A percentile compares a stretch with the other conserved stretches of the same genome.
Conservation (phyloP, 495 filamentous ascomycete genomes). For the Penicillium silybi region DNA sequence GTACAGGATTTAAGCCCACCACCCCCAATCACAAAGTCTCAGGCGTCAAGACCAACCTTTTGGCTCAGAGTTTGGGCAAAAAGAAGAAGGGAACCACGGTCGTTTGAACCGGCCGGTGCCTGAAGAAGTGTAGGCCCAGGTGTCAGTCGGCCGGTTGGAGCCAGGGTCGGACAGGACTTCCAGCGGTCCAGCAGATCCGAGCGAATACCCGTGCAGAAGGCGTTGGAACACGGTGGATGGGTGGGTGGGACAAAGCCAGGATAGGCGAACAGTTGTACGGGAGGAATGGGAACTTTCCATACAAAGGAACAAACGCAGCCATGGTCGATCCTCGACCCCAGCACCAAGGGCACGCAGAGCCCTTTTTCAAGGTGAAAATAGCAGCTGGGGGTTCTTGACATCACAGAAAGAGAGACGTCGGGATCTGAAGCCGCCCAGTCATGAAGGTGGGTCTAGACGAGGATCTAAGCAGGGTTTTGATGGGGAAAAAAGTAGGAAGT, state of each 20-base stretch:
- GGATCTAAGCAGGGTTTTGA: constrained; percentile 2
- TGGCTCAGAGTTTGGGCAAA: background rate
- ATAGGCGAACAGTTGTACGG: background rate
- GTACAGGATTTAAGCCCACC: background rate
- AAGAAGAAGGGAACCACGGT: constrained; percentile 17
- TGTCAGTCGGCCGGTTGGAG: constrained; percentile 19
- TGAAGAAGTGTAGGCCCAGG: constrained; percentile 19
- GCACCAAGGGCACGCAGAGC: background rate
- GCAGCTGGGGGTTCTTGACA: constrained; percentile 11
- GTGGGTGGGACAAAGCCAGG: constrained; percentile 10
- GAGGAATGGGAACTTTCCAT: background rate
- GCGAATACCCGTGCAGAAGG: constrained; percentile 14
- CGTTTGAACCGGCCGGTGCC: constrained; percentile 12
- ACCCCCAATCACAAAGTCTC: constrained; percentile 9
- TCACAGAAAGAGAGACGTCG: constrained; percentile 10
- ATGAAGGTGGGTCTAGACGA: background rate
- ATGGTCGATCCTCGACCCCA: background rate
- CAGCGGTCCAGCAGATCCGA: constrained; percentile 32
- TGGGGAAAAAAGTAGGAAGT: too few species aligned
- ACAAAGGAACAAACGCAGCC: constrained; percentile 2
- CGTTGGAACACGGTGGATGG: background rate
- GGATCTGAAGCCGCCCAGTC: constrained; percentile 21
- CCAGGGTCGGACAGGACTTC: constrained; percentile 33
- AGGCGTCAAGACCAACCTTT: constrained; percentile 14
- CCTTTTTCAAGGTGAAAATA: background rate